Evolutionary conservation across 2,329 filamentous ascomycete species (phyloP).

Genomic region (Xylariaceae sp.): DNA sequence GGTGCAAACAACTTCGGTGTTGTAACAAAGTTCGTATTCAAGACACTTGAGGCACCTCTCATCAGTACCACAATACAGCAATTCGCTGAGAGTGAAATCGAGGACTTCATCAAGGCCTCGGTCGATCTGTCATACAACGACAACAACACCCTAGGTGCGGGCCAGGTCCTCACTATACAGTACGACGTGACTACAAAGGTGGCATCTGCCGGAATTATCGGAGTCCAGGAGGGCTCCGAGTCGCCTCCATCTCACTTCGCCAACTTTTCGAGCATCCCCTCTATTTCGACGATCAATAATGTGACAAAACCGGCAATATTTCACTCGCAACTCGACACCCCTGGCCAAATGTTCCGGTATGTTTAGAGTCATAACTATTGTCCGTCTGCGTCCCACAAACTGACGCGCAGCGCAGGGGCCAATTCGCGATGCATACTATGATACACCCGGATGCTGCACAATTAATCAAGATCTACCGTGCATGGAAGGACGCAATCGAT

Average conservation of each 20-base stretch:
- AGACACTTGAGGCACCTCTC: constrained; percentile 21
- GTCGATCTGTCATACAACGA: constrained; percentile 25
- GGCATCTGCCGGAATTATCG: constrained; percentile 26
- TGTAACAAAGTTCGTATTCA: constrained; percentile 13
- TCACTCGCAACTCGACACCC: constrained; percentile 28
- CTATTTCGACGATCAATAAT: constrained; percentile 21
- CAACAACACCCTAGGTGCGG: constrained; percentile 28
- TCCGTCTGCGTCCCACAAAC: no score
- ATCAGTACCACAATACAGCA: no score
- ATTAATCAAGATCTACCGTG: constrained; percentile 32
- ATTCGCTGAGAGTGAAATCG: no score
- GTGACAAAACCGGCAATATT: constrained; percentile 29
- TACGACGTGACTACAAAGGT: constrained; percentile 30
- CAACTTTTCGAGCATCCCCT: constrained; percentile 32
- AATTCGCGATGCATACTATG: constrained; percentile 38
- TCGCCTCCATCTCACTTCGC: constrained; percentile 33
- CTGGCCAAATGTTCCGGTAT: constrained; percentile 37
- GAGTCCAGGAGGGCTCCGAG: constrained; percentile 34
- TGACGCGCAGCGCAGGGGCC: no score
- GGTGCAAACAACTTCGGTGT: constrained; percentile 19
- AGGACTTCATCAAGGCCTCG: constrained; percentile 30
- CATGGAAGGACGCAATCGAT: constrained; percentile 35
- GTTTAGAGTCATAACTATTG: no score
- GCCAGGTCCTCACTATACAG: constrained; percentile 31
- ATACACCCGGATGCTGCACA: constrained; percentile 32